A percentile compares a stretch with the other conserved stretches of the same genome.
Conservation (phyloP, 2,329 filamentous ascomycete genomes). For the Penicillium paneum region DNA sequence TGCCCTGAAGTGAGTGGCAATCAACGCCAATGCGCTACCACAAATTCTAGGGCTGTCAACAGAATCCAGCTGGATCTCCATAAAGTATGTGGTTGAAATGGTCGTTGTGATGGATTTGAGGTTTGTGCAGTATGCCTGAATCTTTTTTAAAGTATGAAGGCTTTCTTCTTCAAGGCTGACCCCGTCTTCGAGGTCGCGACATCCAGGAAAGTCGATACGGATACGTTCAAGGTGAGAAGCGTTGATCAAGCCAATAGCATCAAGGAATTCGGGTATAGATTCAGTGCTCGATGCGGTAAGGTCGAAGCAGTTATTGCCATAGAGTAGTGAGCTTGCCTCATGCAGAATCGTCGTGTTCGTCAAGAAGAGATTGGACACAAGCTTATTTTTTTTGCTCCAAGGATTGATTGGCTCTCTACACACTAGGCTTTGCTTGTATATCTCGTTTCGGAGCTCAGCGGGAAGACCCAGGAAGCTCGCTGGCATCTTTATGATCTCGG, state of each 20-base stretch:
- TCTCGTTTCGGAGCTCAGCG: no score
- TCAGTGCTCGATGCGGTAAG: not conserved
- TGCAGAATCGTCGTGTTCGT: not conserved
- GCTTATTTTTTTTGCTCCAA: no score
- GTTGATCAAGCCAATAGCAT: not conserved
- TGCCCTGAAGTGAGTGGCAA: slow-evolving; percentile 21
- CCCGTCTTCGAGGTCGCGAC: not conserved
- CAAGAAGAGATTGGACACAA: not conserved
- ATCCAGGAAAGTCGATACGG: not conserved
- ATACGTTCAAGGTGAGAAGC: slow-evolving; percentile 1
- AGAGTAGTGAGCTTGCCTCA: slow-evolving; percentile 1
- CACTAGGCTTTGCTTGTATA: no score
- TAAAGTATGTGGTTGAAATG: not conserved
- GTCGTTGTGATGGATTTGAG: not conserved
- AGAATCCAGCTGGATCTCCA: not conserved
- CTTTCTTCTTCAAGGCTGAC: not conserved
- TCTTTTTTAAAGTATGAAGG: not conserved
- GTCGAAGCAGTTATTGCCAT: slow-evolving; percentile 3
- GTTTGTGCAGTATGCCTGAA: not conserved
- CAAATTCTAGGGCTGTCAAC: not conserved
- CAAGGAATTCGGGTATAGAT: not conserved
- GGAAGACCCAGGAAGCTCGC: no score
- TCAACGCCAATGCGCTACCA: slow-evolving; percentile 13
- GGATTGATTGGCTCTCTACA: no score
- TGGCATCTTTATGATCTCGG: no score